Evolutionary conservation across 2,329 filamentous ascomycete species (phyloP), one percentile per base, ranked within the genome.

Genomic region (Lithohypha guttulata): DNA sequence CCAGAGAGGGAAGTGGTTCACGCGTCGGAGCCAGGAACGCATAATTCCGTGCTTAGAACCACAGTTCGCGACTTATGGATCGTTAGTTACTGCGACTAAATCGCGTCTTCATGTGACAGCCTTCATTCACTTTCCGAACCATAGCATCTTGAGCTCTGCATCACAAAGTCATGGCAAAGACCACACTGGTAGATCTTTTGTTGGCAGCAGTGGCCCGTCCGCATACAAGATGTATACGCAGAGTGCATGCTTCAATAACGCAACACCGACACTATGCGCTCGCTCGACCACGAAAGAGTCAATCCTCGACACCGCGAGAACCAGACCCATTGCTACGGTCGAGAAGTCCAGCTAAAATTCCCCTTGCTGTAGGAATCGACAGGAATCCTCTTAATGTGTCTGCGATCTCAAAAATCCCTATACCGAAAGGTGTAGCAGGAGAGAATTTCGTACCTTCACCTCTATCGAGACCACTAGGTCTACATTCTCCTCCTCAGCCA

Each of bases 391-490:
- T 44, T 22, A 38, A 43, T 18, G 29, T 45, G 26, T 46, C 50
- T 13, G 47, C 49, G 13, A 50, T 52, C 27, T 53, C 49, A 13
- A 37, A 37, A 29, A 55, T 45, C 23, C 50, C 41, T 9, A 49
- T 48, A 18, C 50, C 45, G n/a, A 47, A 42, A 35, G 56, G 55
- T 28, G 59, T 60, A 31, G 42, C 35, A 34, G 46, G 51, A 23
- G 51, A 58, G 44, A 62, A 68, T 34, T 71, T 72, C 54, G 60
- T 63, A 5, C 73, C 71, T 6, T 65, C 68, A 34, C 65, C 65
- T 1, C 66, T 79, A 39, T 65, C 67, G 26, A 77, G 84, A 25
- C 89, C 91, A 10, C 89, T 98, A 50, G 91, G 91, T 46, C 76
- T 93, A 61, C 68, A 70, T 8, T 63, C 74, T 25, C 81, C 86